phyloP scores from a whole-genome alignment of 805 yeast genomes.

The Starmerella tilneyi region DNA sequence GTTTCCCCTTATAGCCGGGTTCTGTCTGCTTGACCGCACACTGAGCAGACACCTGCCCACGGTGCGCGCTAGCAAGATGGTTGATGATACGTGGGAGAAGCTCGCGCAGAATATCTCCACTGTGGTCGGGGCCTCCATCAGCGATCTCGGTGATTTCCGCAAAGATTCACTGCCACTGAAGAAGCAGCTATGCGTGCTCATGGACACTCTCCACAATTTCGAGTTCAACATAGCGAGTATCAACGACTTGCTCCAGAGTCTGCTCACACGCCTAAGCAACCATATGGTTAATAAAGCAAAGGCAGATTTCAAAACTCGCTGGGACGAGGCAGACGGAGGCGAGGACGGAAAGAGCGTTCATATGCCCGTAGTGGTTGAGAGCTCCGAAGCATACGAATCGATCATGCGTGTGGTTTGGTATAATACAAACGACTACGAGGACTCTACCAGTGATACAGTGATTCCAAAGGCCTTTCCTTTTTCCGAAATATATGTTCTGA shows the following conservation, averaged over 20 bases:
- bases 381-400: constrained; percentile 48
- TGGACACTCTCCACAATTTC: constrained; percentile 67
- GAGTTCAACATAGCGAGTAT: constrained; percentile 50
- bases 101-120: constrained; percentile 34
- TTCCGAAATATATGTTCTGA: constrained; percentile 76
- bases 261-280: constrained; percentile 54
- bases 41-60: constrained; percentile 51
- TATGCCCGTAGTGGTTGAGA: constrained; percentile 70
- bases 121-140: constrained; percentile 19
- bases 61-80: constrained; percentile 50
- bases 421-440: constrained; percentile 38
- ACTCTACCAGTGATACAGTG: constrained; percentile 26
- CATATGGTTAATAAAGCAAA: constrained; percentile 47
- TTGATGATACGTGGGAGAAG: constrained; percentile 69
- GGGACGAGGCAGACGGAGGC: constrained; percentile 41
- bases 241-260: constrained; percentile 48
- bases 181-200: constrained; percentile 54
- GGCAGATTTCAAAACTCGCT: constrained; percentile 48
- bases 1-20: constrained; percentile 52
- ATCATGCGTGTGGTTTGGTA: constrained; percentile 64
- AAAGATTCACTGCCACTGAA: constrained; percentile 34
- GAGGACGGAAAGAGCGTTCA: constrained; percentile 39
- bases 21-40: constrained; percentile 63
- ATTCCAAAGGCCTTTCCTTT: constrained; percentile 70
- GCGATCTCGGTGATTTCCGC: constrained; percentile 30